phyloP scores from a whole-genome alignment of 2,329 filamentous ascomycete genomes.

The Chaetothyriales sp. region DNA sequence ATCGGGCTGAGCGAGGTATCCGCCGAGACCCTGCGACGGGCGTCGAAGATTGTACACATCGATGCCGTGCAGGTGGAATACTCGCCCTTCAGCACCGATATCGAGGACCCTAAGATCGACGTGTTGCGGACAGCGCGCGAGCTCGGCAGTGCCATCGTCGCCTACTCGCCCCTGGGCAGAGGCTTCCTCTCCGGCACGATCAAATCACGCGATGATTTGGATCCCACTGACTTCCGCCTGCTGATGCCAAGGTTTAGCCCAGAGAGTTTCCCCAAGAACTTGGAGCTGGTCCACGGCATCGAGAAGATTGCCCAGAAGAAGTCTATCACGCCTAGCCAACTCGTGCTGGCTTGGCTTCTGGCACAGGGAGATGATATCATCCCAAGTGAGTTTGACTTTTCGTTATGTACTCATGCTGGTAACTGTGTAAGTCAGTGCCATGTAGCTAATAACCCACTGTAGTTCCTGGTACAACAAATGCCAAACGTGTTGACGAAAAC shows the following conservation, averaged over 20 bases:
- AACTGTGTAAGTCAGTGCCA: slow-evolving; percentile 16
- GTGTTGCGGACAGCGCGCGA: slow-evolving; percentile 33
- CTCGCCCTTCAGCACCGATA: slow-evolving; percentile 33
- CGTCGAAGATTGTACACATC: slow-evolving; percentile 33
- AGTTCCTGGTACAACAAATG: slow-evolving; percentile 18
- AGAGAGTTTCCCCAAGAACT: slow-evolving; percentile 44
- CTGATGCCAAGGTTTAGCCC: slow-evolving; percentile 34
- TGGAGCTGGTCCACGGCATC: slow-evolving; percentile 39
- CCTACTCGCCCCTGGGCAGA: slow-evolving; percentile 28
- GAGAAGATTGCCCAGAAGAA: slow-evolving; percentile 37
- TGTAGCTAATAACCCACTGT: neutral
- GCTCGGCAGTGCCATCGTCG: slow-evolving; percentile 30
- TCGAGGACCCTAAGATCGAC: slow-evolving; percentile 26
- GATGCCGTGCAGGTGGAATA: slow-evolving; percentile 38
- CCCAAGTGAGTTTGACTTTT: neutral
- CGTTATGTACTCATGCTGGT: neutral
- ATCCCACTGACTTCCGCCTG: slow-evolving; percentile 33
- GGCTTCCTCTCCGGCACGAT: slow-evolving; percentile 24
- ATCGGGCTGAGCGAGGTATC: slow-evolving; percentile 35
- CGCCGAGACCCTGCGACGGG: slow-evolving; percentile 33
- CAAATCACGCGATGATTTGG: slow-evolving; percentile 25
- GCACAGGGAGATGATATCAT: slow-evolving; percentile 41
- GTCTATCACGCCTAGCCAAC: slow-evolving; percentile 39
- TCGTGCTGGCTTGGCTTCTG: slow-evolving; percentile 49
- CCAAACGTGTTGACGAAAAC: slow-evolving; percentile 19